A percentile compares a stretch with the other conserved stretches of the same genome.
Evolutionary conservation across 352 stramenopile genomes (phyloP).

Genomic region (Phytopythium aichiense): DNA sequence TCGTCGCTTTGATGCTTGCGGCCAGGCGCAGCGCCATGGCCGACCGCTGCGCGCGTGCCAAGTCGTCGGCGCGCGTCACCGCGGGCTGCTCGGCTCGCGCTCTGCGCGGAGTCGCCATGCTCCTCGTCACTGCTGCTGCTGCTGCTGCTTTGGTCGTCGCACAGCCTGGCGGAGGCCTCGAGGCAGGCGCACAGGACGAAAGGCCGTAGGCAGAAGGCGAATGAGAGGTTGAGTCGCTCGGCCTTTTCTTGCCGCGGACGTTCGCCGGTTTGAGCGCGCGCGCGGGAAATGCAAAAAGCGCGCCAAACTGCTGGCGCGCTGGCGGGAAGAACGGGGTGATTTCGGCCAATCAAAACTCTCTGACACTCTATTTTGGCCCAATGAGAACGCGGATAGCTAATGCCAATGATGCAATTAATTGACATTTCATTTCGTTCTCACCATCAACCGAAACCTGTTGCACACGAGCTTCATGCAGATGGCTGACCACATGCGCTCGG

Average conservation of each 20-base stretch:
- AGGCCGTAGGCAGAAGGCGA: neutral
- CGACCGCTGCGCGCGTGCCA: constrained; percentile 3
- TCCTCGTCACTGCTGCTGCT: neutral
- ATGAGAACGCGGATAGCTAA: neutral
- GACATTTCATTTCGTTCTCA: neutral
- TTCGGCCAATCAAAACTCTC: neutral
- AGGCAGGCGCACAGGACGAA: neutral
- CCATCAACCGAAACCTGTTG: neutral
- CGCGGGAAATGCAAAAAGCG: constrained; percentile 1
- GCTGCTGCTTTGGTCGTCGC: neutral
- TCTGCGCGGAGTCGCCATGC: neutral
- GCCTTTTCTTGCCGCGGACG: neutral
- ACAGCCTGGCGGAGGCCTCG: too few species aligned
- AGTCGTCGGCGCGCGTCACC: neutral
- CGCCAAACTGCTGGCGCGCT: neutral
- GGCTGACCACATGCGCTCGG: neutral
- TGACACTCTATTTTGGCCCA: neutral
- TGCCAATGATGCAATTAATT: neutral
- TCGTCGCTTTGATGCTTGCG: neutral
- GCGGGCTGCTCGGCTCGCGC: neutral
- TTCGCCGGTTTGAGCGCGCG: neutral
- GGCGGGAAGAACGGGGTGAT: neutral
- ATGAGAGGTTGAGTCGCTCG: too few species aligned
- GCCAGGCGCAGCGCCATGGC: constrained; percentile 3
- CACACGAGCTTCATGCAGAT: neutral